These are phyloP conservation scores for Mortierella sp. DNA, from an alignment of 371 early-diverging fungal genomes.

Conservation along the genomic window DNA sequence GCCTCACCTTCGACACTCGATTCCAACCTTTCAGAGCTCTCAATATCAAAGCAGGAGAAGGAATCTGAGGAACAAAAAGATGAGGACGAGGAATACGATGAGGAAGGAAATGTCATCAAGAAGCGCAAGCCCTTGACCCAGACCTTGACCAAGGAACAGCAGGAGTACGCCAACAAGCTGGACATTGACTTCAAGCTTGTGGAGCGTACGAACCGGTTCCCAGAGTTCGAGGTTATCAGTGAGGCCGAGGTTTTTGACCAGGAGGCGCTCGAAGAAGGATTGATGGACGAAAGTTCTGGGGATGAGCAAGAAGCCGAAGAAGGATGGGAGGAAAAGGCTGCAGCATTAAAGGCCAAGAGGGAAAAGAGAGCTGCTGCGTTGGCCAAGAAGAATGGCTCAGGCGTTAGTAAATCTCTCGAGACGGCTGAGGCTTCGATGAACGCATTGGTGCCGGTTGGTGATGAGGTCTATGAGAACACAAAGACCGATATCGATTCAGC, in stretches of 20 bases:
- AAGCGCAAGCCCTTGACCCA: constrained; percentile 16
- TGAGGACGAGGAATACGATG: constrained; percentile 41
- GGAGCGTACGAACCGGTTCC: constrained; percentile 48
- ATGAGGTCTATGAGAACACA: constrained; percentile 81
- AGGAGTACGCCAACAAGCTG: constrained; percentile 59
- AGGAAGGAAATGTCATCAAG: constrained; percentile 45
- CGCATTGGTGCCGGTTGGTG: constrained; percentile 68
- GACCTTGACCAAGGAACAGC: constrained; percentile 57
- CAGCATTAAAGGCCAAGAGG: constrained; percentile 33
- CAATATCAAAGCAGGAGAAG: constrained; percentile 46
- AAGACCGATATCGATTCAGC: constrained; percentile 90
- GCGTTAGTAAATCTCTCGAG: constrained; percentile 34
- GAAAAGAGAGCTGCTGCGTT: constrained; percentile 29
- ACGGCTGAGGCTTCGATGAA: constrained; percentile 43
- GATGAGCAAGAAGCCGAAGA: constrained; percentile 55
- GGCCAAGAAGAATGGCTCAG: constrained; percentile 25
- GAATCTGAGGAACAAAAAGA: constrained; percentile 46
- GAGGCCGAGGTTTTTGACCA: constrained; percentile 56
- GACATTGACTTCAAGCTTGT: constrained; percentile 39
- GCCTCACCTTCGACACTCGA: constrained; percentile 12
- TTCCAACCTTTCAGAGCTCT: constrained; percentile 20
- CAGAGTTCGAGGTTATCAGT: constrained; percentile 51
- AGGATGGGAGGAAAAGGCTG: constrained; percentile 52
- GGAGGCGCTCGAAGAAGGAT: constrained; percentile 52
- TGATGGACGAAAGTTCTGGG: constrained; percentile 44